Conservation (phyloP, 768 basidiomycete genomes). For the Panaeolus papilionaceus region DNA sequence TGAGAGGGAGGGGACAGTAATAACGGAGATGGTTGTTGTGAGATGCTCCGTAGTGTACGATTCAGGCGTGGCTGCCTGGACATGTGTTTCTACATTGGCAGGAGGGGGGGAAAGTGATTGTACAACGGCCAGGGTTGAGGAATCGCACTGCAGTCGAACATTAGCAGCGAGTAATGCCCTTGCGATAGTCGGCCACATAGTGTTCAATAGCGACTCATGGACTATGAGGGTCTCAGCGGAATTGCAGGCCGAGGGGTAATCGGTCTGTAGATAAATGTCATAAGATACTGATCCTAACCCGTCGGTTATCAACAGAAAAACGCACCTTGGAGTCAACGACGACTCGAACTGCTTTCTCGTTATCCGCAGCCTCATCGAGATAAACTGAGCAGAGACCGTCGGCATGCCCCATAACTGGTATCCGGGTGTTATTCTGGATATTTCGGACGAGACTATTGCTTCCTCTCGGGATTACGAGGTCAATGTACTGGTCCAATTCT, state of each 20-base stretch:
- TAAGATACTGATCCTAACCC: background rate
- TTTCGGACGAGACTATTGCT: constrained; percentile 88
- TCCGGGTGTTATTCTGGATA: constrained; percentile 90
- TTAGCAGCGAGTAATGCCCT: constrained; percentile 67
- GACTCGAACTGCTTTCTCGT: constrained; percentile 81
- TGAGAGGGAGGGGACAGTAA: constrained; percentile 70
- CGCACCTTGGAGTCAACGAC: constrained; percentile 91
- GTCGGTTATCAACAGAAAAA: background rate
- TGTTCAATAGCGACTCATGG: constrained; percentile 72
- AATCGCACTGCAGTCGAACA: constrained; percentile 85
- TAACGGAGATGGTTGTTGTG: constrained; percentile 82
- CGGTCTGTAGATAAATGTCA: constrained; percentile 57
- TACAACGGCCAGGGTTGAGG: constrained; percentile 63
- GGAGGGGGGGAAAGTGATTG: constrained; percentile 39
- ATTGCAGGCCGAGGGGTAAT: constrained; percentile 98
- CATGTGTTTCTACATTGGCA: constrained; percentile 50
- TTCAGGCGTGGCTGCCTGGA: constrained; percentile 57
- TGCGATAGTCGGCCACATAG: constrained; percentile 85
- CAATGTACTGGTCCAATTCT: constrained; percentile 89
- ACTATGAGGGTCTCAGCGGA: constrained; percentile 89
- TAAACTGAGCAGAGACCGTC: constrained; percentile 94
- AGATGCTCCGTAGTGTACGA: constrained; percentile 92
- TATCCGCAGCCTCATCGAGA: constrained; percentile 82
- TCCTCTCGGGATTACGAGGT: constrained; percentile 95
- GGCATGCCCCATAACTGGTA: constrained; percentile 99